phyloP scores from a whole-genome alignment of 1,284 basidiomycete genomes.

The Puccinia novopanici region DNA sequence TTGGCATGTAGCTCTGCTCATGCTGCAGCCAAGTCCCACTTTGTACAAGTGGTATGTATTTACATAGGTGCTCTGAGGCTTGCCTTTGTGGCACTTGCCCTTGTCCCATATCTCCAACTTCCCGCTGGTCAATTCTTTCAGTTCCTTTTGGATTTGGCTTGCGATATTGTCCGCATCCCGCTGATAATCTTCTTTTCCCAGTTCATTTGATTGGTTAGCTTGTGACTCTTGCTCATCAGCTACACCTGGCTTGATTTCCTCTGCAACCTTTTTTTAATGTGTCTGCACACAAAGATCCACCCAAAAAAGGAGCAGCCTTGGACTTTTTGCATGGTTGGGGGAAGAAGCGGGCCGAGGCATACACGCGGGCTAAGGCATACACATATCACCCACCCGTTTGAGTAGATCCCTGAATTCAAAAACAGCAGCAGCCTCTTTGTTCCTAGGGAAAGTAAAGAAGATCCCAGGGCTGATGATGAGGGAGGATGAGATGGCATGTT shows the following conservation, averaged over 20 bases:
- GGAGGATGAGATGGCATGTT: conserved; percentile 6
- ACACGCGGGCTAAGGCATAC: not conserved
- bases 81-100: too few species aligned
- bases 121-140: conserved; percentile 10
- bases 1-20: too few species aligned
- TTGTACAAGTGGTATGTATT: too few species aligned
- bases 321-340: not conserved
- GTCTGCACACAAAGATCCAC: not conserved
- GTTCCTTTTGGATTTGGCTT: conserved; percentile 25
- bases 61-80: too few species aligned
- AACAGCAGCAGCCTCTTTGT: conserved; percentile 16
- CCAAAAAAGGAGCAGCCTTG: not conserved
- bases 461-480: conserved; percentile 35
- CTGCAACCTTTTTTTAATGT: conserved; percentile 38
- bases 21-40: too few species aligned
- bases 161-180: conserved; percentile 15
- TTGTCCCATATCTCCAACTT: too few species aligned
- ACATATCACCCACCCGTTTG: conserved; percentile 27
- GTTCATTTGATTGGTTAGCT: not conserved
- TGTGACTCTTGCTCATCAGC: not conserved
- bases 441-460: conserved; percentile 33
- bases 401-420: conserved; percentile 36
- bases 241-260: conserved; percentile 9
- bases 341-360: not conserved
- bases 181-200: not conserved